Evolutionary conservation across 2,329 filamentous ascomycete species (phyloP), one percentile per base, ranked within the genome.

Genomic region (Ceratocystis albifundus): DNA sequence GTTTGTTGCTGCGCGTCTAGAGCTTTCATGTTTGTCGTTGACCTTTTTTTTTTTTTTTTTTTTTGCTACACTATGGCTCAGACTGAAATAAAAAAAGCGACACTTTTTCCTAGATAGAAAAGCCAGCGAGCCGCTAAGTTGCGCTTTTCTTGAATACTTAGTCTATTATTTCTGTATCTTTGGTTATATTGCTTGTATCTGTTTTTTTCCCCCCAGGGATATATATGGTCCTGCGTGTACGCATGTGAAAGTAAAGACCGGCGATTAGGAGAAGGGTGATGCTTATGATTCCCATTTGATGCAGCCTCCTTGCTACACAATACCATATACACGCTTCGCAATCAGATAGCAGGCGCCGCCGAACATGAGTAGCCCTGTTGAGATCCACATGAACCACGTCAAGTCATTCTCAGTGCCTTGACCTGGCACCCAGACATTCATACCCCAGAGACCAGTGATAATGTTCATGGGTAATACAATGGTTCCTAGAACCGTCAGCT

Each of bases 381-480:
- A 94, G 72, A 87, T 85, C 66, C 80, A 84, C 74, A 81, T 84
- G 74, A 92, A 94, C 89, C 89, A 94, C 28, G 78, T 79, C 64
- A 93, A 76, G 71, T 88, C 88, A 17, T 80, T 82, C 70, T 95
- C 90, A 68, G 86, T 79, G 59, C 93, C 88, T 75, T 97, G 93
- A 1, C 94, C 94, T 0, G 94, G 94, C 0, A 99, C 94, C 80
- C 90, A 90, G 45, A 93, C 89, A 80, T 99, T 99, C 93, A 97
- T 97, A 64, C 93, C 94, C 92, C 93, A 99, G 72, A 97, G 85
- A 71, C 94, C 94, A 1, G 94, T 97, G 72, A 99, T 93, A 74
- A 99, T 96, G 74, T 99, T 99, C 92, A 99, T 96, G 10, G 94
- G 94, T 66, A 99, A 79, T 2, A 99, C 93, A 71, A 99, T 97